Evolutionary conservation across 148 eudicot genomes (phyloP), one percentile per base, ranked within the genome.

Genomic region (Silene conica): DNA sequence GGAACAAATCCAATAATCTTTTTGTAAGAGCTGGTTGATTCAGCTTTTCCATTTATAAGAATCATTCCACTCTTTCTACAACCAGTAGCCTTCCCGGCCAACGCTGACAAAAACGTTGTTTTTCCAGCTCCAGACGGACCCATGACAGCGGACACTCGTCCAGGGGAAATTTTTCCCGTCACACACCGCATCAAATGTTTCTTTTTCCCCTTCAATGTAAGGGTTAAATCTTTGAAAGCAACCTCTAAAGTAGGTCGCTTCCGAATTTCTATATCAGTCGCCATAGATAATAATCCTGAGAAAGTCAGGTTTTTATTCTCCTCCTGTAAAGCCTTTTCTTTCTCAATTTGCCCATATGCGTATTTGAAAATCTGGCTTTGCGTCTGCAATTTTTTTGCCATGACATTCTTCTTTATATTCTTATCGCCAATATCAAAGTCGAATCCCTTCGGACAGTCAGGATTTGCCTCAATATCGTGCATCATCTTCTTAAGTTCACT

Each of bases 41-140:
- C 90, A 62, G 78, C 70, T 73, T 77, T 88, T 46, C 92, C 94
- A 71, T 89, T 92, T 18, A 92, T 84, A 14, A 92, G 88, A 77
- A 92, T 85, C 56, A 73, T 70, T 48, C 97, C 97, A 5, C 81
- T 59, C 69, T 86, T 75, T 64, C 74, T 67, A 78, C 97, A 92
- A 18, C 94, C 94, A n/a, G 83, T 84, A 26, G 79, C 81, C 75
- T 88, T 92, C 71, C 97, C 97, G 0, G 89, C 77, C 38, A 92
- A 80, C 34, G 94, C 89, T 14, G 92, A 86, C 63, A 92, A 83
- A 78, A 92, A 92, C 16, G 97, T 92, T 38, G 97, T 92, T 77
- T 92, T 92, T 50, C 97, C 97, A 22, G 97, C 97, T 58, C 94
- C 97, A 0, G 97, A 92, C 16, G 97, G 97, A 76, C 97, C 97